phyloP scores from a whole-genome alignment of 257 asterid genomes.

The Solanum verrucosum region DNA sequence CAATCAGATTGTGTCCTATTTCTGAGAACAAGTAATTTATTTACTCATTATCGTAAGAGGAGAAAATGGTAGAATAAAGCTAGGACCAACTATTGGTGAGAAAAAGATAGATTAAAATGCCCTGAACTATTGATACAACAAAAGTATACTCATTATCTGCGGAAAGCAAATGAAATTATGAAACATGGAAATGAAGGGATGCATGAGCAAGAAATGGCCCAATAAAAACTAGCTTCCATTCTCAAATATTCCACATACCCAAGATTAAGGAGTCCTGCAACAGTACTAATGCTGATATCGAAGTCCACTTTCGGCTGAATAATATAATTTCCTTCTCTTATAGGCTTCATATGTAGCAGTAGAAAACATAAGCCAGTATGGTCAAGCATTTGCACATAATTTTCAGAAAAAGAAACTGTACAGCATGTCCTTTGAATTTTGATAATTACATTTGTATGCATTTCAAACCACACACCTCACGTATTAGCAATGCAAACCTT shows the following conservation, averaged over 20 bases:
- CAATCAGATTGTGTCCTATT: neutral
- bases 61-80: neutral
- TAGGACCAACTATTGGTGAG: neutral
- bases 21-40: neutral
- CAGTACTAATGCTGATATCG: constrained; percentile 98
- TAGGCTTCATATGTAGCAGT: constrained; percentile 52
- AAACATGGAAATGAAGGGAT: neutral
- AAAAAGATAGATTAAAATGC: neutral
- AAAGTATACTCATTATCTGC: neutral
- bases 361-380: constrained; percentile 9
- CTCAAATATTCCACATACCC: constrained; percentile 57
- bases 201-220: neutral
- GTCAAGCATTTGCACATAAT: neutral
- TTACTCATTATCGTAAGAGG: neutral
- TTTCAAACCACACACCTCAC: constrained; percentile 60
- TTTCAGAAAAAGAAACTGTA: neutral
- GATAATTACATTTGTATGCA: neutral
- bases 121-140: neutral
- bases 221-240: neutral
- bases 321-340: constrained; percentile 85
- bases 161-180: neutral
- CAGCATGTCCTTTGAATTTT: neutral
- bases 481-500: constrained; percentile 83
- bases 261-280: constrained; percentile 93
- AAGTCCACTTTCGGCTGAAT: constrained; percentile 99